Evolutionary conservation across 2,329 filamentous ascomycete species (phyloP).

Genomic region (Cryphonectria parasitica): DNA sequence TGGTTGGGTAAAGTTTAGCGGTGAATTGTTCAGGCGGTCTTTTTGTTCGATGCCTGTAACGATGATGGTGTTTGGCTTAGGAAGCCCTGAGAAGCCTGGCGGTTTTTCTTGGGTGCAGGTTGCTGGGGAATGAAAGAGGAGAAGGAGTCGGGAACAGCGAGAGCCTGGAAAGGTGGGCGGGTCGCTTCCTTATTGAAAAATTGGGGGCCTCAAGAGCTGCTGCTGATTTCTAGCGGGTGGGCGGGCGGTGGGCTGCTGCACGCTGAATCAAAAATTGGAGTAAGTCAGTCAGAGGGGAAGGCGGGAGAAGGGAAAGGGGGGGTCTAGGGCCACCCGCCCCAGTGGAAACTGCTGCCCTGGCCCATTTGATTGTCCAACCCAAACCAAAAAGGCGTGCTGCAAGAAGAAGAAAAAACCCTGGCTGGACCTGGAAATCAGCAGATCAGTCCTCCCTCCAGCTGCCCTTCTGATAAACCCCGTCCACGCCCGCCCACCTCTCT

Average conservation of each 20-base stretch:
- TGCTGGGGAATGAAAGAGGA: constrained; percentile 14
- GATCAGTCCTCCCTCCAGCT: constrained; percentile 3
- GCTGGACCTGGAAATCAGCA: constrained; percentile 4
- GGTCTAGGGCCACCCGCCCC: constrained; percentile 3
- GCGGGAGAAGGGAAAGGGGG: neutral
- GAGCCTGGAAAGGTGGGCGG: constrained; percentile 12
- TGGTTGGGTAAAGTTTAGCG: neutral
- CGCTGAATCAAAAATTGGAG: constrained; percentile 10
- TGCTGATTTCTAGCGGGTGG: constrained; percentile 11
- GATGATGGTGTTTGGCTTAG: constrained; percentile 17
- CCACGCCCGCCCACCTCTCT: neutral
- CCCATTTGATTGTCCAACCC: neutral
- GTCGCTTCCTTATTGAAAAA: constrained; percentile 14
- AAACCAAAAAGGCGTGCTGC: neutral
- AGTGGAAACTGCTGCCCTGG: constrained; percentile 3
- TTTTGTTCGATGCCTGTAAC: constrained; percentile 11
- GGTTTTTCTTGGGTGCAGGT: constrained; percentile 7
- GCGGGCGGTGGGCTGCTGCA: constrained; percentile 11
- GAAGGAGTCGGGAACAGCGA: constrained; percentile 17
- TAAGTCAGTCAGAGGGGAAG: neutral
- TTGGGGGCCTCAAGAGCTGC: constrained; percentile 13
- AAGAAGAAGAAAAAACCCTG: neutral
- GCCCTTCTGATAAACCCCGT: constrained; percentile 5
- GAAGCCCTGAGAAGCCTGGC: constrained; percentile 14
- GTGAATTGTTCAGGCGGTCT: constrained; percentile 15